Base-by-base conservation (phyloP, 2,329 filamentous ascomycete species). In the Cladobotryum mycophilum region DNA sequence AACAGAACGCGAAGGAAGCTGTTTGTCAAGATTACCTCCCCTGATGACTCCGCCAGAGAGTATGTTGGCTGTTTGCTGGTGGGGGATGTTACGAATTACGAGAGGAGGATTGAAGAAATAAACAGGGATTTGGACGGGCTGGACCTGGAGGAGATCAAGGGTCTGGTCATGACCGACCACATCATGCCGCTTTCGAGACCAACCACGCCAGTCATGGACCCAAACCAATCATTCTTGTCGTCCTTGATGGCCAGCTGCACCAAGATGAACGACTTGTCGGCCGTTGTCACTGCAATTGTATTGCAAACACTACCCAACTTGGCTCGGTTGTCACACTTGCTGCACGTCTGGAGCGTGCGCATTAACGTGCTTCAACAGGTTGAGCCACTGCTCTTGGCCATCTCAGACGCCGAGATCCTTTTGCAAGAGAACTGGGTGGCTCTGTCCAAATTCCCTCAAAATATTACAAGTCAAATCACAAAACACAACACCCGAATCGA, bases 281-380 rank as follows among this genome's bases (percentile, higher is more conserved):
- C 92, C 20, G 79, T 97, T 43, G 80, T 97, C 51, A 96, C 93
- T 1, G 88, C 91, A 25, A 95, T 92, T 34, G 87, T 96, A 15
- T 71, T 99, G n/a, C 88, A 93, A 63, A 83, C 89, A 3, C 76
- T 99, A 17, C 93, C 93, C 1, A 85, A 87, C 53, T 71, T 96
- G 40, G 86, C 89, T 9, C 84, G 79, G 49, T 70, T 99, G 18
- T 83, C 82, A 49, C 78, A 79, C 8, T 69, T 95, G n/a, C 73
- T 97, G 45, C 80, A 83, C 50, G 78, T 78, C 2, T 99, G 93
- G 93, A 83, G 78, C 22, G 76, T 87, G 38, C 85, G 93, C 17
- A 70, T 97, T 13, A 71, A 80, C 1, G 84, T 96, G 5, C 72
- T 96, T 37, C 81, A 82, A 46, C 84, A 85, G 58, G 80, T 92